phyloP scores from a whole-genome alignment of 306 rosid genomes.

The Alnus rubra region DNA sequence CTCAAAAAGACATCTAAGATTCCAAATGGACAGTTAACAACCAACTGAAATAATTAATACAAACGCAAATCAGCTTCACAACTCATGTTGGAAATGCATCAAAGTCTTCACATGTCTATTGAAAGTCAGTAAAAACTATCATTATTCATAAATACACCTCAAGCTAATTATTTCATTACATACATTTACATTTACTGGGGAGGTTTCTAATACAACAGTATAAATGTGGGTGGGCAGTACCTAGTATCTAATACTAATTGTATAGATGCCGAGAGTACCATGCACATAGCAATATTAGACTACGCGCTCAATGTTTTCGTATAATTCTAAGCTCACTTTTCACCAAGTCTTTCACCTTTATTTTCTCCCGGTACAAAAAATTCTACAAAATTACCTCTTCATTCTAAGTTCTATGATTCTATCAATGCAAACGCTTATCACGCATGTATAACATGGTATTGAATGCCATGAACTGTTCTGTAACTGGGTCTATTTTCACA shows the following conservation, averaged over 20 bases:
- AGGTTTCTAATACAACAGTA: background rate
- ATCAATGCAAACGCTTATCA: background rate
- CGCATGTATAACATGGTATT: background rate
- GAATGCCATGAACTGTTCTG: background rate
- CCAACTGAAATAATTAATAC: background rate
- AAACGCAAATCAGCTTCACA: background rate
- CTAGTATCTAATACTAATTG: background rate
- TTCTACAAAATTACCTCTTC: too few relatives aligned
- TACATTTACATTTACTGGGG: background rate
- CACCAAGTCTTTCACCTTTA: background rate
- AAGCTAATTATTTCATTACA: background rate
- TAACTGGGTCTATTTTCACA: background rate
- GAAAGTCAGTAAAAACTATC: background rate
- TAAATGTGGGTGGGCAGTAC: background rate
- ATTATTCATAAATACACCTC: background rate
- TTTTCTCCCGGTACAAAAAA: background rate
- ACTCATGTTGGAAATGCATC: background rate
- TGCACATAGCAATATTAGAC: background rate
- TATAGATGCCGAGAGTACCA: background rate
- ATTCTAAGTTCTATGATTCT: background rate
- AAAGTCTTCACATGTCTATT: background rate
- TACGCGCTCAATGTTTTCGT: background rate
- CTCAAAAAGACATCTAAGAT: background rate
- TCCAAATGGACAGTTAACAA: background rate
- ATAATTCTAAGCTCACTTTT: background rate